Evolutionary conservation across 768 basidiomycete species (phyloP).

Genomic region (Tricholoma flavovirens): DNA sequence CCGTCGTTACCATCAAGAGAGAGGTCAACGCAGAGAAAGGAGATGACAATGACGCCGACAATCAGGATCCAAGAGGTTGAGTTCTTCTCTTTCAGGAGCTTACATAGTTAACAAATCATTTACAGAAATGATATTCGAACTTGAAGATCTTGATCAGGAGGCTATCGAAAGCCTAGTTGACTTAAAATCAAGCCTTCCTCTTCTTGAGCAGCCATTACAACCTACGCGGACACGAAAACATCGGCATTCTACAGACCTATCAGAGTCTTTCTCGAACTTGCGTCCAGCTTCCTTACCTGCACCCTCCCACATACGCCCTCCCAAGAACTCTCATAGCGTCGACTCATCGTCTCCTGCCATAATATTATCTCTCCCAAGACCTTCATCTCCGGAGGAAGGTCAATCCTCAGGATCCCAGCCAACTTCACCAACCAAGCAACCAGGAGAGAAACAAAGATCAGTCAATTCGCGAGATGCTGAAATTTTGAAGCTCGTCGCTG

Average conservation of each 20-base stretch:
- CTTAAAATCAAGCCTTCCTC: slow-evolving; percentile 30
- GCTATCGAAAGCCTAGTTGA: slow-evolving; percentile 26
- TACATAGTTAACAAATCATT: not conserved
- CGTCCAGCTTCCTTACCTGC: slow-evolving; percentile 66
- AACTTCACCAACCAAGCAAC: slow-evolving; percentile 1
- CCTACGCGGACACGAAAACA: slow-evolving; percentile 26
- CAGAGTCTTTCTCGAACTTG: slow-evolving; percentile 52
- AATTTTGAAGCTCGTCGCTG: slow-evolving; percentile 59
- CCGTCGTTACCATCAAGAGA: slow-evolving; percentile 41
- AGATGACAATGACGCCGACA: slow-evolving; percentile 22
- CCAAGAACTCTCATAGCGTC: slow-evolving; percentile 32
- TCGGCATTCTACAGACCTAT: slow-evolving; percentile 36
- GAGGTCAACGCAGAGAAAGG: slow-evolving; percentile 28
- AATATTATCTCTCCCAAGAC: slow-evolving; percentile 26
- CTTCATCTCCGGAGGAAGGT: slow-evolving; percentile 6
- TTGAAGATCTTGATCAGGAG: slow-evolving; percentile 62
- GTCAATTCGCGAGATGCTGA: slow-evolving; percentile 37
- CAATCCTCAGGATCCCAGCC: not conserved
- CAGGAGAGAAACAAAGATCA: slow-evolving; percentile 2
- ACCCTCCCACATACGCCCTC: slow-evolving; percentile 52
- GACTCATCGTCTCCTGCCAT: slow-evolving; percentile 32
- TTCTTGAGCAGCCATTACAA: slow-evolving; percentile 36
- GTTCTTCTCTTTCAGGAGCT: slow-evolving; percentile 8
- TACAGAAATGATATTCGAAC: slow-evolving; percentile 62
- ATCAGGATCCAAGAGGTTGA: slow-evolving; percentile 41